A percentile compares a stretch with the other conserved stretches of the same genome.
Evolutionary conservation across 192 early-diverging fungal genomes (phyloP).

Genomic region (Phlyctochytrium arcticum): DNA sequence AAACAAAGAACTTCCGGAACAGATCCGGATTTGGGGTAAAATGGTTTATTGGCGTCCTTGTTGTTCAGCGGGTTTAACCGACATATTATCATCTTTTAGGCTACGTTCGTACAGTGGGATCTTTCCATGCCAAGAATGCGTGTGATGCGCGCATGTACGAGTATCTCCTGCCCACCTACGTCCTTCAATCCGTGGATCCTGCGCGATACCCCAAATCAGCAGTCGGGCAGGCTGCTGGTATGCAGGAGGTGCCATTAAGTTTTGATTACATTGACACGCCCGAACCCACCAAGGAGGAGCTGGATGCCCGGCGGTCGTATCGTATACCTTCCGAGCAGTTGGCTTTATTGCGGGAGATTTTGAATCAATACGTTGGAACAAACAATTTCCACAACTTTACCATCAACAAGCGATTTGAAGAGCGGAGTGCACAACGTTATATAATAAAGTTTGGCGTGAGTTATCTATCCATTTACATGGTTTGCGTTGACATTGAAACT

Average conservation of each 20-base stretch:
- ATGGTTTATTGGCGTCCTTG: conserved; percentile 11
- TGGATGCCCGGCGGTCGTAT: conserved; percentile 34
- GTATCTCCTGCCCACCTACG: conserved; percentile 92
- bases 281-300: conserved; percentile 34
- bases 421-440: conserved; percentile 72
- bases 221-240: conserved; percentile 17
- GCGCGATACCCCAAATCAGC: conserved; percentile 34
- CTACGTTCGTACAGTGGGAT: conserved; percentile 60
- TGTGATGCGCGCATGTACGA: conserved; percentile 97
- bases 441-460: conserved; percentile 78
- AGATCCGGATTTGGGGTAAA: conserved; percentile 82
- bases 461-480: conserved; percentile 16
- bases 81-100: conserved; percentile 34
- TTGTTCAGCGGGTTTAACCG: not conserved
- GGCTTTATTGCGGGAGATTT: conserved; percentile 57
- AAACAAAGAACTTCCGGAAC: conserved; percentile 72
- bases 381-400: conserved; percentile 98
- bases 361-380: conserved; percentile 72
- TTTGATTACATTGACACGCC: conserved; percentile 22
- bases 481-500: too few relatives aligned
- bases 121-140: conserved; percentile 86
- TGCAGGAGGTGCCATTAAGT: not conserved
- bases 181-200: conserved; percentile 51
- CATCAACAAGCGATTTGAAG: conserved; percentile 68
- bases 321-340: conserved; percentile 62